Percentiles rank a stretch among this genome's conserved stretches.
Conservation (phyloP, 1,284 basidiomycete species). For the Xanthoconium separans region DNA sequence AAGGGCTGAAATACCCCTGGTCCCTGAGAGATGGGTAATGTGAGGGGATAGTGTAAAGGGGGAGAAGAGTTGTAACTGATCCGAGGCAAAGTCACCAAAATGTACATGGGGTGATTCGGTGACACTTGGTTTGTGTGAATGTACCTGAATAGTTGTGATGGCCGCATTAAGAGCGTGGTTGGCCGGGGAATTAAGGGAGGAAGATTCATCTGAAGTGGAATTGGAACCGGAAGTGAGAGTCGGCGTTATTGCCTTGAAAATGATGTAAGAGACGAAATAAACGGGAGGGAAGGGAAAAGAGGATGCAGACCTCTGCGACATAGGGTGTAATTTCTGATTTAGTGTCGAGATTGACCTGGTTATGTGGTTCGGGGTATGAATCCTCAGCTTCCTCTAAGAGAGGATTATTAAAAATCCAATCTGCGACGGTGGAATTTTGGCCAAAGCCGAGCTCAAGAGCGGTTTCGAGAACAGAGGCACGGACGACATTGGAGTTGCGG, state of each 20-base stretch:
- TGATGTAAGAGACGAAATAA: slow-evolving; percentile 5
- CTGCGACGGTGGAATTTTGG: slow-evolving; percentile 52
- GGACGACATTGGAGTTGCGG: slow-evolving; percentile 54
- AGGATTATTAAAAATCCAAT: slow-evolving; percentile 66
- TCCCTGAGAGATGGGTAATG: slow-evolving; percentile 1
- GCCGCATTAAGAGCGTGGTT: slow-evolving; percentile 19
- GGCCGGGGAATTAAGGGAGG: slow-evolving; percentile 26
- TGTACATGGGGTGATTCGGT: slow-evolving; percentile 32
- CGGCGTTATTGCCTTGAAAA: slow-evolving; percentile 24
- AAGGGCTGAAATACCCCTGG: neutral
- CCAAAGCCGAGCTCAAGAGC: slow-evolving; percentile 64
- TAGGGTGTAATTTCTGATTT: slow-evolving; percentile 11
- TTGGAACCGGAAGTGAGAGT: slow-evolving; percentile 29
- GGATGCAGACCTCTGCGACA: slow-evolving; percentile 19
- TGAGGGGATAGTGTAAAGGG: slow-evolving; percentile 18
- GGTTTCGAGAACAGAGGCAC: slow-evolving; percentile 69
- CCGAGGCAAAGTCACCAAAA: slow-evolving; percentile 30
- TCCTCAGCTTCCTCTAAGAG: slow-evolving; percentile 53
- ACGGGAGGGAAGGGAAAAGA: neutral
- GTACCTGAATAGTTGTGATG: slow-evolving; percentile 17
- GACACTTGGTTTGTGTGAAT: slow-evolving; percentile 29
- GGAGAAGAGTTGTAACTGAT: slow-evolving; percentile 29
- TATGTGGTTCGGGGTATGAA: neutral
- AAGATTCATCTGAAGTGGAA: slow-evolving; percentile 34
- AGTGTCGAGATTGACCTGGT: neutral